These are phyloP conservation scores for Taiozyma onychis DNA, from an alignment of 1,139 yeast genomes.

Conservation along the genomic window DNA sequence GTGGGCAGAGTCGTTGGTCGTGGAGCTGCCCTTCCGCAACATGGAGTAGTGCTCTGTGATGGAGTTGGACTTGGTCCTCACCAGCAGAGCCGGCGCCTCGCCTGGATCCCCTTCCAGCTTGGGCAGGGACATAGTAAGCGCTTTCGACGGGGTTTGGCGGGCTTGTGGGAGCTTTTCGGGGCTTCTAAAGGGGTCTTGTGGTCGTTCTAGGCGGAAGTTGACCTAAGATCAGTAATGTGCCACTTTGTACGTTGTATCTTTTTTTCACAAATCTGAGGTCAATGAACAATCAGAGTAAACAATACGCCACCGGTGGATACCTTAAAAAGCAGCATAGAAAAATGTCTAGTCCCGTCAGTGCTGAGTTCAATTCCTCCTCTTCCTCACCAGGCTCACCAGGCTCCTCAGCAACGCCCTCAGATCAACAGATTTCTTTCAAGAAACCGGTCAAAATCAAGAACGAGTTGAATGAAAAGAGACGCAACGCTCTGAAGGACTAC, in stretches of 20 bases:
- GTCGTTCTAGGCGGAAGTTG: neutral
- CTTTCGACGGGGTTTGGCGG: neutral
- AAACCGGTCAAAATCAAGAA: constrained; percentile 24
- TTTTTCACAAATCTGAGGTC: neutral
- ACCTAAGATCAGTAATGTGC: neutral
- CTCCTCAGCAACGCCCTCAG: constrained; percentile 2
- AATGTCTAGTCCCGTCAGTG: neutral
- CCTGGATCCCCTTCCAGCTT: neutral
- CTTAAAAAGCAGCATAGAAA: neutral
- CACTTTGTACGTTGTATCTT: neutral
- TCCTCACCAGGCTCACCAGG: constrained; percentile 6
- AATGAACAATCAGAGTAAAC: neutral
- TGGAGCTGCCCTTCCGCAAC: constrained; percentile 11
- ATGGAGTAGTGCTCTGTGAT: constrained; percentile 15
- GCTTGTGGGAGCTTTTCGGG: neutral
- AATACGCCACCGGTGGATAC: neutral
- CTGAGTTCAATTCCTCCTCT: neutral
- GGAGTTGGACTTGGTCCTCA: constrained; percentile 3
- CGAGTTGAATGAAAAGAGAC: constrained; percentile 28
- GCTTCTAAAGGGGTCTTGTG: neutral
- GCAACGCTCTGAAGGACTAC: constrained; percentile 39
- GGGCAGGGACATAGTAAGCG: neutral
- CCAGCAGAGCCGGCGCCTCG: constrained; percentile 1
- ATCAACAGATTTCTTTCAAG: constrained; percentile 28
- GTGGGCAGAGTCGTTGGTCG: constrained; percentile 2